A percentile compares a stretch with the other conserved stretches of the same genome.
phyloP scores from a whole-genome alignment of 2,329 filamentous ascomycete genomes.

The Plectosphaerella sp. region DNA sequence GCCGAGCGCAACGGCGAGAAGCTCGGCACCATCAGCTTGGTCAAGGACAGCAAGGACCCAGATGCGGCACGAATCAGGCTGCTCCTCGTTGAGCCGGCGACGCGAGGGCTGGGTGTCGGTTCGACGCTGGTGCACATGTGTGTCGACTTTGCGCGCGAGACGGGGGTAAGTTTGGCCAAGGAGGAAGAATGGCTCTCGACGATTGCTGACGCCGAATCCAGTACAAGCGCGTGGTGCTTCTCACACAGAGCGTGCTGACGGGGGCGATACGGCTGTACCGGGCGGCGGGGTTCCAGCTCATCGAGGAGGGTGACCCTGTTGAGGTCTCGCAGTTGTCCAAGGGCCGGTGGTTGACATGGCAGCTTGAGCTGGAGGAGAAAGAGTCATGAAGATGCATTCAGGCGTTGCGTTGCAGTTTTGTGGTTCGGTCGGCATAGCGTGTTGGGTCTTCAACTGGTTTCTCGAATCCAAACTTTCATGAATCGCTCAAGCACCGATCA shows the following conservation, averaged over 20 bases:
- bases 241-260: slow-evolving; percentile 12
- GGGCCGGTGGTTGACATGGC: no score
- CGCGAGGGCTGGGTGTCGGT: slow-evolving; percentile 14
- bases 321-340: no score
- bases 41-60: slow-evolving; percentile 9
- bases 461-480: no score
- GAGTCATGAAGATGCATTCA: no score
- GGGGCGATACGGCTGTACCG: slow-evolving; percentile 13
- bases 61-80: slow-evolving; percentile 16
- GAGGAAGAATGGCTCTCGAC: no score
- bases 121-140: slow-evolving; percentile 10
- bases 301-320: neutral
- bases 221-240: slow-evolving; percentile 13
- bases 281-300: slow-evolving; percentile 12
- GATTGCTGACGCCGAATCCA: no score
- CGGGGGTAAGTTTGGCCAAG: neutral
- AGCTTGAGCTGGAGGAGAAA: no score
- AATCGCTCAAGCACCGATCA: no score
- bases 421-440: no score
- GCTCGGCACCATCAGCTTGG: slow-evolving; percentile 17
- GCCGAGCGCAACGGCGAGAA: slow-evolving; percentile 17
- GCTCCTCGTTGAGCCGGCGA: slow-evolving; percentile 16
- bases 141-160: slow-evolving; percentile 13
- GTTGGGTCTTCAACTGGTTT: no score
- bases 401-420: no score